Conservation (phyloP, 179 eudicot genomes). For the Beta lomatogona region DNA sequence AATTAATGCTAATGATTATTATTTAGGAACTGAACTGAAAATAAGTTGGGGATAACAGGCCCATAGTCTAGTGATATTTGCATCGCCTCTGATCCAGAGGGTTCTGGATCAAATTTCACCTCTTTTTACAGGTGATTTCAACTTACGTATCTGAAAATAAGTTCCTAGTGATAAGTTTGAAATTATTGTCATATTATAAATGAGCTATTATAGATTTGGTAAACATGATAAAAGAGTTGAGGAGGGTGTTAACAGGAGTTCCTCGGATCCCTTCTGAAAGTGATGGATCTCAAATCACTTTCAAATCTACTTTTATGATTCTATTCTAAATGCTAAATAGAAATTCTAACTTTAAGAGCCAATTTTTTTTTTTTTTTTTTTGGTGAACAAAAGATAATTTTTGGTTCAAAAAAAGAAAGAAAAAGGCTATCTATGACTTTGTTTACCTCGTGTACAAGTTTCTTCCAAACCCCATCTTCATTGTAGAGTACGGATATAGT, state of each 20-base stretch:
- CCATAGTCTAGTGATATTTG: too few species aligned
- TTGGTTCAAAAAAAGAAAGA: neutral
- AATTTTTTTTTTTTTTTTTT: neutral
- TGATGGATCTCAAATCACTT: conserved; percentile 34
- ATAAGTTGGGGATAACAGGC: too few species aligned
- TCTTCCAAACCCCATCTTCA: neutral
- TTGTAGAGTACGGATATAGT: neutral
- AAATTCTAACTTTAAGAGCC: conserved; percentile 9
- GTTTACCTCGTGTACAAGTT: conserved; percentile 10
- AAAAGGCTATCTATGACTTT: neutral
- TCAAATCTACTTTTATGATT: conserved; percentile 42
- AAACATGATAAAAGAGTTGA: neutral
- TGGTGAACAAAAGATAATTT: too few species aligned
- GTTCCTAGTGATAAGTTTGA: too few species aligned
- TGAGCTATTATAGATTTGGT: neutral
- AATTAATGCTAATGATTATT: too few species aligned
- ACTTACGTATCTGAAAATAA: too few species aligned
- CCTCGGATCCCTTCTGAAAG: conserved; percentile 35
- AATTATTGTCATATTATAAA: neutral
- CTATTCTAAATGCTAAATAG: conserved; percentile 23
- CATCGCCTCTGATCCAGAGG: too few species aligned
- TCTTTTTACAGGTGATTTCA: too few species aligned
- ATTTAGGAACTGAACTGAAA: too few species aligned
- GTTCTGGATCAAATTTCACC: too few species aligned
- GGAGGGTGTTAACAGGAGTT: conserved; percentile 8